Conservation (phyloP, 202 grass and related monocot genomes). For the Eragrostis tef region DNA sequence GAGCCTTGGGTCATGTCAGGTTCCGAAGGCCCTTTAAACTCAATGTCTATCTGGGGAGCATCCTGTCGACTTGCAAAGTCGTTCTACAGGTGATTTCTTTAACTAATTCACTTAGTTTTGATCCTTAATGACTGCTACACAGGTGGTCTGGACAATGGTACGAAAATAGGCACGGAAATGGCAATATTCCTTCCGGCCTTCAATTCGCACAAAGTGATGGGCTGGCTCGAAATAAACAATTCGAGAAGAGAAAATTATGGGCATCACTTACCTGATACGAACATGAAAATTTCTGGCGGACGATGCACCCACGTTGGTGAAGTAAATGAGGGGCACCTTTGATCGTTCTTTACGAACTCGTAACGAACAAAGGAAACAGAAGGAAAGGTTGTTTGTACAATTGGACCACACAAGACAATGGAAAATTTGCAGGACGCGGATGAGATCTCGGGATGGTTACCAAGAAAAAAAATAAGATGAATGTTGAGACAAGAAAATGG, state of each 20-base stretch:
- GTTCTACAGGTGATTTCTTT: neutral
- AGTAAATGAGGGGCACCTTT: slow-evolving; percentile 40
- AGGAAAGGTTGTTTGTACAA: neutral
- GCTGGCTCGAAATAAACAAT: slow-evolving; percentile 42
- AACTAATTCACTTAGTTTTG: neutral
- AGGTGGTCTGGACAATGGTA: neutral
- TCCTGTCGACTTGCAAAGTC: neutral
- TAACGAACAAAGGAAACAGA: neutral
- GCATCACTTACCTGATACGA: slow-evolving; percentile 28
- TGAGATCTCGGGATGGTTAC: neutral
- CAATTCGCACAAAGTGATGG: slow-evolving; percentile 19
- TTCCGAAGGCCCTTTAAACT: too few relatives aligned
- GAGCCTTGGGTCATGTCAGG: neutral
- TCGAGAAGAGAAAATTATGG: neutral
- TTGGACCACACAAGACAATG: neutral
- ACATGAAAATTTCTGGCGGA: slow-evolving; percentile 28
- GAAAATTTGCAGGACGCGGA: neutral
- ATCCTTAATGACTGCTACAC: neutral
- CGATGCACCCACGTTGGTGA: slow-evolving; percentile 49
- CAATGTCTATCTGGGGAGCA: neutral
- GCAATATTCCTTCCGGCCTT: slow-evolving; percentile 43
- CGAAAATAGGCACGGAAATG: neutral
- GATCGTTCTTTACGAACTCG: slow-evolving; percentile 1
- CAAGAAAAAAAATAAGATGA: too few relatives aligned
- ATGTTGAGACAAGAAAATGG: neutral